Evolutionary conservation across 495 filamentous ascomycete species (phyloP).

Genomic region (Parmelia sp.): DNA sequence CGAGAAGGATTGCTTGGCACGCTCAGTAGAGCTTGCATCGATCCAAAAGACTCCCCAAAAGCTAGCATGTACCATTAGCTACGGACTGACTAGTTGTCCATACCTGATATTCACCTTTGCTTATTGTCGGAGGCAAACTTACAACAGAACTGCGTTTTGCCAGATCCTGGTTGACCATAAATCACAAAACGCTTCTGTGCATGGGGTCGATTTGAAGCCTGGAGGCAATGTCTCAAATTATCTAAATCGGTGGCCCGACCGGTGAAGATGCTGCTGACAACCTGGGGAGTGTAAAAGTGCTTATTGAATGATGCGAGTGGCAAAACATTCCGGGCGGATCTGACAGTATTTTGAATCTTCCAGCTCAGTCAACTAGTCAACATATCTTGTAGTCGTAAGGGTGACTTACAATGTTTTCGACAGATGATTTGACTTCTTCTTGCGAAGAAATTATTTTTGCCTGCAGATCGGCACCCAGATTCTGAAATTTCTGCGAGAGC

Average conservation of each 20-base stretch:
- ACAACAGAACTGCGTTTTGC: slow-evolving; percentile 36
- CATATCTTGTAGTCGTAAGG: background rate
- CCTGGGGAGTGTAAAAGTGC: slow-evolving; percentile 17
- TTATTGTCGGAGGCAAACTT: slow-evolving; percentile 35
- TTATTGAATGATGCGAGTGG: slow-evolving; percentile 9
- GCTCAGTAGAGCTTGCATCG: slow-evolving; percentile 29
- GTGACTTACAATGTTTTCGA: background rate
- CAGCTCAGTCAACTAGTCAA: background rate
- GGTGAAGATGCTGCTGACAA: slow-evolving; percentile 24
- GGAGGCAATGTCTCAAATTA: slow-evolving; percentile 11
- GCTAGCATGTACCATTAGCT: slow-evolving; percentile 24
- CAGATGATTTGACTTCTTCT: background rate
- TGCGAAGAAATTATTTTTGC: background rate
- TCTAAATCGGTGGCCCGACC: slow-evolving; percentile 18
- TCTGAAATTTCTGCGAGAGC: background rate
- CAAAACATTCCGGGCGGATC: slow-evolving; percentile 7
- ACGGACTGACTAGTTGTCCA: slow-evolving; percentile 17
- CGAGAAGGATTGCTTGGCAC: slow-evolving; percentile 27
- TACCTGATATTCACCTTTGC: slow-evolving; percentile 18
- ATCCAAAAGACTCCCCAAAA: slow-evolving; percentile 34
- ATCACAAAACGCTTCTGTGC: slow-evolving; percentile 32
- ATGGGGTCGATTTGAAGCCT: background rate
- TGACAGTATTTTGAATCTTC: slow-evolving; percentile 6
- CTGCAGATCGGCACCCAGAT: slow-evolving; percentile 1
- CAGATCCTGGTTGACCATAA: slow-evolving; percentile 34